Evolutionary conservation across 2,329 filamentous ascomycete species (phyloP).

Genomic region (Aspergillus candidus): DNA sequence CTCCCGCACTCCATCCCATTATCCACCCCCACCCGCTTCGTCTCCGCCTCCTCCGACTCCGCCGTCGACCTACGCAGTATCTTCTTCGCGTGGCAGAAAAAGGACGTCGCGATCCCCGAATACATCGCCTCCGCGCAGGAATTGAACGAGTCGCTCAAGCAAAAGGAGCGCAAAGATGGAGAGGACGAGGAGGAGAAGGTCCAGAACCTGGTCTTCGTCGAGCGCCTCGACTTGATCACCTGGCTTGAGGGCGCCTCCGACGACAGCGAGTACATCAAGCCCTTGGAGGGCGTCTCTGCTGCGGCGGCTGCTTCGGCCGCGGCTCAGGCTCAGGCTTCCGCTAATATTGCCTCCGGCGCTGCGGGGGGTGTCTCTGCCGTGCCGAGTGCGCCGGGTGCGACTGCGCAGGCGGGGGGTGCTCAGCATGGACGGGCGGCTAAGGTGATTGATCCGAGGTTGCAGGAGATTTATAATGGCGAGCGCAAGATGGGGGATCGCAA

Average conservation of each 20-base stretch:
- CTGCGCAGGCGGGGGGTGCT: constrained; percentile 18
- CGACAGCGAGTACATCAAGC: constrained; percentile 88
- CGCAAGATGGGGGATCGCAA: constrained; percentile 90
- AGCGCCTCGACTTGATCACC: constrained; percentile 83
- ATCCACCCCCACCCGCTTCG: constrained; percentile 74
- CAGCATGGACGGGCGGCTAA: constrained; percentile 50
- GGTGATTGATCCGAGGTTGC: constrained; percentile 72
- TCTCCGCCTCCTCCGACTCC: constrained; percentile 60
- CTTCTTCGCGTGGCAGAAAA: constrained; percentile 93
- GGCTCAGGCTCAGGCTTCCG: constrained; percentile 38
- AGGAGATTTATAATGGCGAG: constrained; percentile 87
- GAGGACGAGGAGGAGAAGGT: constrained; percentile 52
- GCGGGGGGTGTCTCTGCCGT: constrained; percentile 37
- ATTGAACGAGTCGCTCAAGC: constrained; percentile 68
- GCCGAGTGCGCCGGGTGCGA: constrained; percentile 40
- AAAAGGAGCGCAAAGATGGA: constrained; percentile 27
- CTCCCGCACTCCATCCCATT: constrained; percentile 60
- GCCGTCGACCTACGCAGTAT: constrained; percentile 85
- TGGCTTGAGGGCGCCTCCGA: constrained; percentile 88
- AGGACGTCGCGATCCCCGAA: constrained; percentile 80
- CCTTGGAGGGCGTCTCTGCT: constrained; percentile 59
- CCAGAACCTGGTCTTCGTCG: constrained; percentile 84
- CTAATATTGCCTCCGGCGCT: constrained; percentile 48
- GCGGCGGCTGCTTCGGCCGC: constrained; percentile 32
- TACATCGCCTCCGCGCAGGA: constrained; percentile 80